Evolutionary conservation across 2,329 filamentous ascomycete species (phyloP), one percentile per base, ranked within the genome.

Genomic region (Diaporthe eres): DNA sequence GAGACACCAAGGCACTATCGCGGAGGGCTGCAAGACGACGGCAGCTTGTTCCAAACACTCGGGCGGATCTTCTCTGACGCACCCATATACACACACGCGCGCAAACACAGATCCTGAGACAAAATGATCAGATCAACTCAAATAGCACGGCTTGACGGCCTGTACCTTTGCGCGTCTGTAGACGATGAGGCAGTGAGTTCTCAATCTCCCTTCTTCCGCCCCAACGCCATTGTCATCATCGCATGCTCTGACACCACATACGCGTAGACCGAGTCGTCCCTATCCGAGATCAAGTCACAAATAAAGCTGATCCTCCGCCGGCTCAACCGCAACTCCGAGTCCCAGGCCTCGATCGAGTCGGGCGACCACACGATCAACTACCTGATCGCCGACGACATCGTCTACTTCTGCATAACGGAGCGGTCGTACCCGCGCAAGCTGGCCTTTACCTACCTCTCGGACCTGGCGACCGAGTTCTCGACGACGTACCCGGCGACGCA

Each of bases 401-500:
- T 95, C 86, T 98, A 98, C 88, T 90, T 98, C 81, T 95, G 94
- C 88, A 96, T 99, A 85, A 96, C 94, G 88, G 96, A 98, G 85
- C 90, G 92, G 75, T 95, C 95, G 74, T 99, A 98, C 88, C 96
- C 97, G 75, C 96, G 97, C 85, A 98, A 99, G 86, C 94, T 99
- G 67, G 96, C 97, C 82, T 98, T 99, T 86, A 98, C 96, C 77
- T 99, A 98, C 90, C 95, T 99, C 77, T 92, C 95, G 80, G 97
- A 99, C 87, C 91, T 99, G 73, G 91, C 94, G 76, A 91, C 92
- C 84, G 97, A 99, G 88, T 99, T 99, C 89, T 92, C 92, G 78
- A 96, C 92, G 79, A 95, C 93, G 75, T 97, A 99, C 88, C 90
- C 92, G 65, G 83, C 90, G 25, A 83, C 89, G 74, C 94, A 97